Evolutionary conservation across 495 filamentous ascomycete species (phyloP).

Genomic region (Polyplosphaeria fusca): DNA sequence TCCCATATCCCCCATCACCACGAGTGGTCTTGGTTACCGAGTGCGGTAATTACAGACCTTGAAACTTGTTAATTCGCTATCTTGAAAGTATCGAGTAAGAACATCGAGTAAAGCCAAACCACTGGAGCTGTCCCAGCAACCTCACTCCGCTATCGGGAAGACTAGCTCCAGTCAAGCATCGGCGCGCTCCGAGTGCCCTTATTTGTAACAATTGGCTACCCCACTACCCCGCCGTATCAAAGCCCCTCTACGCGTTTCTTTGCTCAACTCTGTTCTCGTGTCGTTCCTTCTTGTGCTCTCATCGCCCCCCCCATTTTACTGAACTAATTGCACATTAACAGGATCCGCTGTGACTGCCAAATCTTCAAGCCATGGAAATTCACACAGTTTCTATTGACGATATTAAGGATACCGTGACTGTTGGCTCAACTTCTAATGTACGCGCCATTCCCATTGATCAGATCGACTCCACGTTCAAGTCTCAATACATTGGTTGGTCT

Average conservation of each 20-base stretch:
- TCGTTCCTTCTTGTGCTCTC: no score
- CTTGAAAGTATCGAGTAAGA: background rate
- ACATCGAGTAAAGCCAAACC: background rate
- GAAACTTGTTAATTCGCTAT: no score
- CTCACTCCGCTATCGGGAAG: background rate
- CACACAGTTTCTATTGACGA: conserved; percentile 28
- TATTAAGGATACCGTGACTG: conserved; percentile 25
- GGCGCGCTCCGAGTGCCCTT: background rate
- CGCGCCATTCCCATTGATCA: conserved; percentile 41
- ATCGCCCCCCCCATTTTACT: no score
- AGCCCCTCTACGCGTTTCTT: no score
- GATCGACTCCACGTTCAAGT: conserved; percentile 70
- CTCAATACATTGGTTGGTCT: conserved; percentile 60
- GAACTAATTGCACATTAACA: no score
- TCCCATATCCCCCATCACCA: no score
- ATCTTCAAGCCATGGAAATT: conserved; percentile 33
- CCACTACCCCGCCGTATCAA: background rate
- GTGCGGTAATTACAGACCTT: no score
- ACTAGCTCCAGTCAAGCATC: background rate
- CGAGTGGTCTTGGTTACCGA: no score
- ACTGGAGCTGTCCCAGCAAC: background rate
- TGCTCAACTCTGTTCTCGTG: no score
- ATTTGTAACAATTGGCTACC: no score
- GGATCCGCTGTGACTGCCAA: background rate
- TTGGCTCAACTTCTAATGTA: conserved; percentile 1